A percentile compares a stretch with the other conserved stretches of the same genome.
Conservation (phyloP, 208 protist species). For the Crithidia sp. region DNA sequence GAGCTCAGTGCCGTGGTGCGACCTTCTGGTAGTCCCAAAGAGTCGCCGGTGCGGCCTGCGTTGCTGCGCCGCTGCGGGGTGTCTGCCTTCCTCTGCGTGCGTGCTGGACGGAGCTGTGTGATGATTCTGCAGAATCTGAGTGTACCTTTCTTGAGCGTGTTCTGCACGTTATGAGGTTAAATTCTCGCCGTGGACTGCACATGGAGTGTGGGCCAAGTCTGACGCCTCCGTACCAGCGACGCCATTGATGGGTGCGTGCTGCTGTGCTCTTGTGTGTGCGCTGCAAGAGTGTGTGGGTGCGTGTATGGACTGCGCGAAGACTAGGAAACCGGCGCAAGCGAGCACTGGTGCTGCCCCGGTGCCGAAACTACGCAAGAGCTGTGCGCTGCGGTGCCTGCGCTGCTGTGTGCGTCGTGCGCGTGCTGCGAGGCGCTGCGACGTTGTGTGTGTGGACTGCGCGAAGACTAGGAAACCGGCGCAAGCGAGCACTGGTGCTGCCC, state of each 20-base stretch:
- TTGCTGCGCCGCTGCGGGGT: background rate
- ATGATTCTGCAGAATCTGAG: constrained; percentile 35
- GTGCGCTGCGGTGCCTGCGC: too few species aligned
- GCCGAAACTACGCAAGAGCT: too few species aligned
- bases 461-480: too few species aligned
- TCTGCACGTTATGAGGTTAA: constrained; percentile 17
- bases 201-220: constrained; percentile 15
- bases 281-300: background rate
- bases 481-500: too few species aligned
- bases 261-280: background rate
- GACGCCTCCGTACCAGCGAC: background rate
- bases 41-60: constrained; percentile 9
- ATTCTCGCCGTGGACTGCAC: constrained; percentile 22
- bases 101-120: constrained; percentile 7
- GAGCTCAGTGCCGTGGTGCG: constrained; percentile 33
- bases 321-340: constrained; percentile 46
- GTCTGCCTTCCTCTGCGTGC: background rate
- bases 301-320: constrained; percentile 19
- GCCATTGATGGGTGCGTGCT: background rate
- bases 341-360: too few species aligned
- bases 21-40: constrained; percentile 74
- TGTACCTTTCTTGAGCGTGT: constrained; percentile 35
- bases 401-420: too few species aligned
- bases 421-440: too few species aligned
- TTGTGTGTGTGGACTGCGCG: too few species aligned